These are phyloP conservation scores for Apophysomyces variabilis DNA, from an alignment of 371 early-diverging fungal species.

Conservation along the genomic window DNA sequence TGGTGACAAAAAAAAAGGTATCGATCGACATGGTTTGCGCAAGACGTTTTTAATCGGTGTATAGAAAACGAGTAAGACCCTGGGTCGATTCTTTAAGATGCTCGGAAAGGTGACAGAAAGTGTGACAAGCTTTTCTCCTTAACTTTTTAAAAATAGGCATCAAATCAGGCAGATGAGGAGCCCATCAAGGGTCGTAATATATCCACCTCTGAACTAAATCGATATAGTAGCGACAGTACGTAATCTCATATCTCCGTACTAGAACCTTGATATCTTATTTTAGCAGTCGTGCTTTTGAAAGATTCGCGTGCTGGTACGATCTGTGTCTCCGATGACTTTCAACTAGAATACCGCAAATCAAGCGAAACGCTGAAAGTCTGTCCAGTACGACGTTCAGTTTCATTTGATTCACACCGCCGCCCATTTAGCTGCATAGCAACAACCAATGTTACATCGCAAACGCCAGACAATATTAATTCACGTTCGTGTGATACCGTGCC, in stretches of 20 bases:
- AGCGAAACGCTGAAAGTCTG: background rate
- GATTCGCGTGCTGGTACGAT: constrained; percentile 1
- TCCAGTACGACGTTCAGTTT: background rate
- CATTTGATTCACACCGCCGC: constrained; percentile 4
- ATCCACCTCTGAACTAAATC: background rate
- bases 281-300: background rate
- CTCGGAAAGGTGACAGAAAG: constrained; percentile 10
- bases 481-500: background rate
- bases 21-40: background rate
- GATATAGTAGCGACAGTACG: constrained; percentile 1
- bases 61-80: constrained; percentile 10
- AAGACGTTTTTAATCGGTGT: background rate
- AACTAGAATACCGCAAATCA: constrained; percentile 5
- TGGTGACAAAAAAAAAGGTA: constrained; percentile 17
- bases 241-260: background rate
- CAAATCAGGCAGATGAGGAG: constrained; percentile 4
- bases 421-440: background rate
- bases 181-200: background rate
- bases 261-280: too few relatives aligned
- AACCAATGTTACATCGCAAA: background rate
- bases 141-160: constrained; percentile 10
- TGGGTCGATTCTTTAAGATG: constrained; percentile 9
- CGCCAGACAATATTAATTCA: background rate
- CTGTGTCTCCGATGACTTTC: background rate
- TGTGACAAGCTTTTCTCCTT: constrained; percentile 10